Evolutionary conservation across 2,329 filamentous ascomycete species (phyloP), one percentile per base, ranked within the genome.

Genomic region (Trichophaea hybrida): DNA sequence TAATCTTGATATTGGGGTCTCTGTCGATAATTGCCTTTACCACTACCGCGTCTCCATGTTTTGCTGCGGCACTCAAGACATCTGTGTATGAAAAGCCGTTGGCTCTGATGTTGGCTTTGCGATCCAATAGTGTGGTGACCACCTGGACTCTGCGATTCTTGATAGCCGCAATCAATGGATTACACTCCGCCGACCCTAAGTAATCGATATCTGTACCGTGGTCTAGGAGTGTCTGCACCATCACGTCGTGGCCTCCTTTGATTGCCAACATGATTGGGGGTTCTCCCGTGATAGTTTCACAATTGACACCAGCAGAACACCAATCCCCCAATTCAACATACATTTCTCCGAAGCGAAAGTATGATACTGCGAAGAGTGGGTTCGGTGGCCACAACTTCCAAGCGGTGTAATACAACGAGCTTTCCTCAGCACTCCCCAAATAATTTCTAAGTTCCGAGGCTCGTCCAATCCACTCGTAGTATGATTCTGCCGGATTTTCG

Each of bases 131-230:
- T 31, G 58, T 60, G 34, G 15, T 44, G 2, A 60, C 53, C 17
- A 57, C 54, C 3, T 49, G 51, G 5, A 50, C 2, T 1, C 60
- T 59, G 0, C 60, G 48, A 6, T 57, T 17, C 1, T 37, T 55
- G 8, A 64, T 61, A 4, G 65, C 65, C 5, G 60, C 65, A 5
- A 62, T 56, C 2, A 55, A 31, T 2, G 46, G 46, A 12, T 50
- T 50, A 12, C 46, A 2, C 12, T 12, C 4, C 1, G 4, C 38
- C 38, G n/a, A n/a, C 4, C n/a, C 38, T 15, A 2, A 43, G 38
- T 4, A 24, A 43, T 43, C 4, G 38, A 43, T 43, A 43, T 43
- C 4, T 12, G 38, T 4, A 15, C 38, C 38, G 38, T 4, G 2
- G 10, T 10, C 38, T 43, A 43, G 2, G 1, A 43, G 38, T 15